Evolutionary conservation across 306 rosid genomes (phyloP).

Genomic region (Cucurbita argyrosperma): DNA sequence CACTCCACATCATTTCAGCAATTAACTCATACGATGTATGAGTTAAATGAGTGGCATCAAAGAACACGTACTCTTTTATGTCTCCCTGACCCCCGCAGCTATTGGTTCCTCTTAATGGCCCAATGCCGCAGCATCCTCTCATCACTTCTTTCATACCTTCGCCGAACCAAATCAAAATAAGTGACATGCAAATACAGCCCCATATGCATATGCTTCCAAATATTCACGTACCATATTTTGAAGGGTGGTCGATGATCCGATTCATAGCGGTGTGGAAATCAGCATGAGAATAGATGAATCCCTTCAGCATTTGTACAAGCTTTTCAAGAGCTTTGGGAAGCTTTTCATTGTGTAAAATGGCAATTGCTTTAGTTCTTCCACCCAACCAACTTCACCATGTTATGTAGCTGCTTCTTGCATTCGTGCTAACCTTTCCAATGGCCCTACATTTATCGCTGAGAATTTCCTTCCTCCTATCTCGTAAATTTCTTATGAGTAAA

Average conservation of each 20-base stretch:
- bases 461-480: slow-evolving; percentile 32
- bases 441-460: not conserved
- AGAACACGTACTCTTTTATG: slow-evolving; percentile 13
- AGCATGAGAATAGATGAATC: slow-evolving; percentile 28
- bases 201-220: no score
- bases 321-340: slow-evolving; percentile 17
- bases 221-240: slow-evolving; percentile 28
- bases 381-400: slow-evolving; percentile 8
- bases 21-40: slow-evolving; percentile 12
- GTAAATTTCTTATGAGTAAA: no score
- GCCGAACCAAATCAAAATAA: not conserved
- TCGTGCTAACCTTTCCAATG: slow-evolving; percentile 4
- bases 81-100: slow-evolving; percentile 15
- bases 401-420: not conserved
- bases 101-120: slow-evolving; percentile 13
- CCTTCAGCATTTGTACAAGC: slow-evolving; percentile 20
- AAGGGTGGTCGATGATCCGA: slow-evolving; percentile 22
- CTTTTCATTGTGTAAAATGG: slow-evolving; percentile 18
- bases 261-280: not conserved
- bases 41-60: slow-evolving; percentile 24
- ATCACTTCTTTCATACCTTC: slow-evolving; percentile 18
- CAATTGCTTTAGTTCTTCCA: slow-evolving; percentile 6
- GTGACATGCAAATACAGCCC: no score
- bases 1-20: slow-evolving; percentile 20
- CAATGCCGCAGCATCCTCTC: slow-evolving; percentile 24